Conservation (phyloP, 768 basidiomycete species). For the Amanita rimosa region DNA sequence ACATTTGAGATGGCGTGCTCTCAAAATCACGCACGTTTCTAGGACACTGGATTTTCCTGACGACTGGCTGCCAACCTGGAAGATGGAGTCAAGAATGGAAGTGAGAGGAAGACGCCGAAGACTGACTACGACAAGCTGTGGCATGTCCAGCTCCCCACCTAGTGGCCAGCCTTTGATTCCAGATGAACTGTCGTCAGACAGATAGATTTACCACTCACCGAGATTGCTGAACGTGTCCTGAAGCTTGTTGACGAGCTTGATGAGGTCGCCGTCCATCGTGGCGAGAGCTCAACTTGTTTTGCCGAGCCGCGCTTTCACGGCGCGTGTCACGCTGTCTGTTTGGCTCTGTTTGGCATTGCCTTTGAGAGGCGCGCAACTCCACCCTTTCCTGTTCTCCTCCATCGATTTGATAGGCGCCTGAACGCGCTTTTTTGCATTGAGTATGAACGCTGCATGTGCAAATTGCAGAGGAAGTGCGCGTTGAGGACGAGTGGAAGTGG, state of each 20-base stretch:
- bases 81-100: conserved; percentile 6
- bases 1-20: background rate
- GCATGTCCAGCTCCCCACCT: conserved; percentile 92
- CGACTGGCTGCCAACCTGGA: conserved; percentile 90
- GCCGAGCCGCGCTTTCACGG: too few relatives aligned
- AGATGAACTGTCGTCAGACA: conserved; percentile 8
- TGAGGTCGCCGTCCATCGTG: conserved; percentile 87
- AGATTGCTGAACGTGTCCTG: conserved; percentile 89
- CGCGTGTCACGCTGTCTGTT: too few relatives aligned
- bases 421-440: too few relatives aligned
- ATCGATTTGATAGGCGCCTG: too few relatives aligned
- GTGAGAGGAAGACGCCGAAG: background rate
- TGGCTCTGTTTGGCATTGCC: too few relatives aligned
- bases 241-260: conserved; percentile 88
- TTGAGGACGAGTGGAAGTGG: too few relatives aligned
- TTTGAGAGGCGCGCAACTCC: too few relatives aligned
- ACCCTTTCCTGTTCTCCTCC: too few relatives aligned
- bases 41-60: conserved; percentile 94
- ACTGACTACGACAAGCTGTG: conserved; percentile 81
- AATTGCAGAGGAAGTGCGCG: too few relatives aligned
- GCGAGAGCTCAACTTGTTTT: background rate
- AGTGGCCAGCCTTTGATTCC: conserved; percentile 9
- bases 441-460: too few relatives aligned
- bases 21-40: conserved; percentile 65
- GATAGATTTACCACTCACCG: conserved; percentile 34